Evolutionary conservation across 306 rosid species (phyloP), one percentile per base, ranked within the genome.

Genomic region (Urtica urens): DNA sequence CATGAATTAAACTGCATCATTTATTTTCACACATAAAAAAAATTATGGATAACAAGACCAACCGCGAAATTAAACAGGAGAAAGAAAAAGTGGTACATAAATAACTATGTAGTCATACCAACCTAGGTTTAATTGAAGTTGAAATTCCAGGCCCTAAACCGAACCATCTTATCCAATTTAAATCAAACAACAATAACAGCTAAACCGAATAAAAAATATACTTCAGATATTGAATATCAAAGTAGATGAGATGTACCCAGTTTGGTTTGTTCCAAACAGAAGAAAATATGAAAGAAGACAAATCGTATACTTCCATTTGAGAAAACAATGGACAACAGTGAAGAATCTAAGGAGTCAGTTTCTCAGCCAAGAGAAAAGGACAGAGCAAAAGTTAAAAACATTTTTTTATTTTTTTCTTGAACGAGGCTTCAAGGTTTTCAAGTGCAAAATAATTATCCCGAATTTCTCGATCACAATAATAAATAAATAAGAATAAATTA

Each of bases 321-420:
- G 39, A 68, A 68, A 58, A 62, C 59, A 60, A 63, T 38, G 61
- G 58, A 45, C 14, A 46, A 33, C 61, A 54, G 27, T 49, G 44
- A 41, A 74, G 80, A 77, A 69, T 72, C 75, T 46, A 28, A 30
- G 61, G 49, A 58, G 64, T 71, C 62, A 56, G 69, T 65, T 41
- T 55, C 71, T 65, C 42, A 16, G 27, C 5, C 55, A 58, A 56
- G n/a, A n/a, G 62, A 58, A 60, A 64, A 70, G 54, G 87, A 80
- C 95, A 66, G 76, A 49, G 55, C 59, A 58, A 69, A 59, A 18
- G 49, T 55, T 33, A 9, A 25, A 66, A 63, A n/a, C n/a, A n/a
- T n/a, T n/a, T n/a, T n/a, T n/a, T n/a, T n/a, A n/a, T n/a, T n/a
- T n/a, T n/a, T 68, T 63, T 78, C 67, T 40, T 10, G 50, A 66